Evolutionary conservation across 345 rosid species (phyloP).

Genomic region (Pistacia atlantica): DNA sequence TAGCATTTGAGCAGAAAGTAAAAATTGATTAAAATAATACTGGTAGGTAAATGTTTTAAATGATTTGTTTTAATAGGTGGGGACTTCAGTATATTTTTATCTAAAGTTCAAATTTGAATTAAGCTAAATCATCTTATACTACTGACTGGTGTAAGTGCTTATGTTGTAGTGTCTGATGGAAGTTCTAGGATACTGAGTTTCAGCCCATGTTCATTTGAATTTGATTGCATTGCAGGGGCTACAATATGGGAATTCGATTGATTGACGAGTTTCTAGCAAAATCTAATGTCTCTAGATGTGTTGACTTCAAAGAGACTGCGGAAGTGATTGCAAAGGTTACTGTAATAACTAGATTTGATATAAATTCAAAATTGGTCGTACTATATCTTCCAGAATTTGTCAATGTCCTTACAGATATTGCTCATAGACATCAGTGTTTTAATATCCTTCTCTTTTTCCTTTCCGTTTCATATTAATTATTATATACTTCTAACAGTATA

Average conservation of each 20-base stretch:
- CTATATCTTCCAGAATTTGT: background rate
- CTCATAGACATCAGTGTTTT: background rate
- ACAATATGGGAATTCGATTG: slow-evolving; percentile 79
- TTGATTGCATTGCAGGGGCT: slow-evolving; percentile 63
- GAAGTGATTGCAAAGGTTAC: slow-evolving; percentile 87
- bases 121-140: background rate
- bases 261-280: slow-evolving; percentile 92
- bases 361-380: background rate
- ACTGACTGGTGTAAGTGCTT: background rate
- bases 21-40: too few species aligned
- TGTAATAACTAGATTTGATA: background rate
- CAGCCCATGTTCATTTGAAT: background rate
- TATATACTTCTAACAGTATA: background rate
- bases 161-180: background rate
- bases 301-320: slow-evolving; percentile 90
- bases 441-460: background rate
- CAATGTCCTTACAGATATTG: background rate
- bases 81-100: background rate
- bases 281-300: slow-evolving; percentile 84
- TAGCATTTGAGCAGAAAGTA: background rate
- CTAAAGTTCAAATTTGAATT: background rate
- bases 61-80: background rate
- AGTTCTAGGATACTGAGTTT: background rate
- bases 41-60: too few species aligned
- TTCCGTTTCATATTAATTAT: background rate